Base-by-base conservation (phyloP, 257 asterid genomes). In the Scutellaria minor region DNA sequence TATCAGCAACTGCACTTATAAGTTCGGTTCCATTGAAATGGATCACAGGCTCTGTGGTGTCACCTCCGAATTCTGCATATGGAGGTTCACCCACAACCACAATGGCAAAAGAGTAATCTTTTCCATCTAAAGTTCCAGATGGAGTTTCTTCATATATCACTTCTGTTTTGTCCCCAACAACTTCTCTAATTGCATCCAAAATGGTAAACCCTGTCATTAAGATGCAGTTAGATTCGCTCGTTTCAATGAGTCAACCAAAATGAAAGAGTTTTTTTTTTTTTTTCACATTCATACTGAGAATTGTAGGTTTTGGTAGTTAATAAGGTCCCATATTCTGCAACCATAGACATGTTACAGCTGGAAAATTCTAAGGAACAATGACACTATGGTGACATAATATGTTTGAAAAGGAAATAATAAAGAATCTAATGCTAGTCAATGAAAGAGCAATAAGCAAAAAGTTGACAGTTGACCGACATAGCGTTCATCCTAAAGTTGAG, bases 1-100 rank as follows among this genome's bases (percentile, higher is more conserved):
- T 61, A 46, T 78, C 89, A 22, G 96, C 89, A 1, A 90, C 84
- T 41, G 75, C 11, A 37, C 66, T 80, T 41, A 81, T 55, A 7
- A 88, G 68, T 66, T 88, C 89, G 1, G 84, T 63, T 44, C 98
- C 94, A 54, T 85, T 71, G 14, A 88, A 79, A 56, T 83, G 96
- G 20, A 92, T 85, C 69, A 61, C 79, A 61, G 90, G 88, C 14
- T 77, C 89, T 7, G 84, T 80, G 68, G 86, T 85, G 75, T 93
- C 97, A 7, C 98, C 97, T 0, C 82, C 85, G 13, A 85, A 39
- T 85, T 93, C 98, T 7, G 79, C 94, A 2, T 93, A 92, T 7
- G 98, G 91, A 51, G 77, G 79, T 77, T 93, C 98, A 4, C 98
- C 98, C 66, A 93, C 85, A 2, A 81, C 97, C 64, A 88, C 93